These are phyloP conservation scores for Tuber brumale DNA, from an alignment of 495 filamentous ascomycete genomes.

Conservation along the genomic window DNA sequence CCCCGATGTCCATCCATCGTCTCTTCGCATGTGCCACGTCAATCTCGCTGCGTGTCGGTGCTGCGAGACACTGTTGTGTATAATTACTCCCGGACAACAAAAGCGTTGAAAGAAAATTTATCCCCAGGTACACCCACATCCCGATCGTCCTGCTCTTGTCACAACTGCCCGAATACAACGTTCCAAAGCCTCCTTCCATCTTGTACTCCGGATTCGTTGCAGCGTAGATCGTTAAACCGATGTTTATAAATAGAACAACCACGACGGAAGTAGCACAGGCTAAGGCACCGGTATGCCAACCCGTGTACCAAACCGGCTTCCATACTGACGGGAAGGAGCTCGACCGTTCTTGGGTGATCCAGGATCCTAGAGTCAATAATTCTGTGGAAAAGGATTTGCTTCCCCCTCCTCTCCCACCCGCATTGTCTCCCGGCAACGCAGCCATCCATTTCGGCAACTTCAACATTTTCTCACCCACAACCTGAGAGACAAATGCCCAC, in stretches of 20 bases:
- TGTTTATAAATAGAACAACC: conserved; percentile 10
- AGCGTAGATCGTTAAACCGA: conserved; percentile 6
- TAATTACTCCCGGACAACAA: conserved; percentile 40
- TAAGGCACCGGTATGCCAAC: neutral
- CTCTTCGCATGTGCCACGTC: conserved; percentile 31
- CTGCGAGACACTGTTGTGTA: conserved; percentile 36
- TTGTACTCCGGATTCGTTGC: too few species aligned
- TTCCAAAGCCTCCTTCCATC: neutral
- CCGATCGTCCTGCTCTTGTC: conserved; percentile 14
- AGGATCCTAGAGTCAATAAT: neutral
- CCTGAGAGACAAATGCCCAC: neutral
- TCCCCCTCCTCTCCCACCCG: neutral
- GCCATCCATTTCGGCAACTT: neutral
- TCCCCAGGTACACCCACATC: conserved; percentile 29
- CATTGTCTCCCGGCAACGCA: neutral
- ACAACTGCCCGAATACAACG: conserved; percentile 29
- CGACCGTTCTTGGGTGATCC: too few species aligned
- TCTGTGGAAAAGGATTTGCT: neutral
- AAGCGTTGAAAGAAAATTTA: conserved; percentile 38
- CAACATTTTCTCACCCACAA: neutral
- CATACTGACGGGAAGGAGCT: neutral
- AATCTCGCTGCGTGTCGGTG: conserved; percentile 40
- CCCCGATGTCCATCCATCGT: conserved; percentile 40
- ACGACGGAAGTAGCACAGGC: neutral
- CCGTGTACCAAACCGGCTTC: too few species aligned